Percentiles rank a stretch among this genome's conserved stretches.
These are phyloP conservation scores for Colletotrichum melonis DNA, from an alignment of 2,329 filamentous ascomycete genomes.

Conservation along the genomic window DNA sequence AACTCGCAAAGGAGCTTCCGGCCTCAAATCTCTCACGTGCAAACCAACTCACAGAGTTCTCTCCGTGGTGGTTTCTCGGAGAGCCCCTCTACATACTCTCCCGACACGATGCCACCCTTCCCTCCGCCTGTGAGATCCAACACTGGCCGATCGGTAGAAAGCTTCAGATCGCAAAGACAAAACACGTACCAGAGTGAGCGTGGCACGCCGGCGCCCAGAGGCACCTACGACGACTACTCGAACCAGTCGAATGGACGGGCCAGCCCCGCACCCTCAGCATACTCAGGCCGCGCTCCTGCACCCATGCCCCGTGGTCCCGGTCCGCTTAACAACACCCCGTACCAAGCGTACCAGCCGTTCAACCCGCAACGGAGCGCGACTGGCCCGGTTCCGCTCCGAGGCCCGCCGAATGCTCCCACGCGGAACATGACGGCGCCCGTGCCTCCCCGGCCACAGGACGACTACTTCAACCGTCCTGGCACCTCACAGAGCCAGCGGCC, in stretches of 20 bases:
- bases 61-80: conserved; percentile 40
- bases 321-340: conserved; percentile 35
- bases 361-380: conserved; percentile 53
- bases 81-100: conserved; percentile 44
- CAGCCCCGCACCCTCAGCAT: conserved; percentile 47
- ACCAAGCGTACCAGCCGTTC: conserved; percentile 40
- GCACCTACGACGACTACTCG: conserved; percentile 36
- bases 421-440: conserved; percentile 59
- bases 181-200: conserved; percentile 19
- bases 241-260: conserved; percentile 44
- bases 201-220: conserved; percentile 11
- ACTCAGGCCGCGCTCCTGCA: conserved; percentile 39
- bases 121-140: conserved; percentile 47
- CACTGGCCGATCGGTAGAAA: conserved; percentile 45
- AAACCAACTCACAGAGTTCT: conserved; percentile 36
- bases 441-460: conserved; percentile 41
- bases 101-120: conserved; percentile 44
- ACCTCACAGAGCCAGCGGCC: conserved; percentile 39
- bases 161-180: conserved; percentile 39
- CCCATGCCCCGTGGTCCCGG: conserved; percentile 37
- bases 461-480: conserved; percentile 43
- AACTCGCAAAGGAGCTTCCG: conserved; percentile 49
- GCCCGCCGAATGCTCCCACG: conserved; percentile 50
- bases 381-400: conserved; percentile 47
- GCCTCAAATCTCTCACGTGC: conserved; percentile 39